Evolutionary conservation across 2,329 filamentous ascomycete genomes (phyloP).

Genomic region (Fusarium chlamydosporum): DNA sequence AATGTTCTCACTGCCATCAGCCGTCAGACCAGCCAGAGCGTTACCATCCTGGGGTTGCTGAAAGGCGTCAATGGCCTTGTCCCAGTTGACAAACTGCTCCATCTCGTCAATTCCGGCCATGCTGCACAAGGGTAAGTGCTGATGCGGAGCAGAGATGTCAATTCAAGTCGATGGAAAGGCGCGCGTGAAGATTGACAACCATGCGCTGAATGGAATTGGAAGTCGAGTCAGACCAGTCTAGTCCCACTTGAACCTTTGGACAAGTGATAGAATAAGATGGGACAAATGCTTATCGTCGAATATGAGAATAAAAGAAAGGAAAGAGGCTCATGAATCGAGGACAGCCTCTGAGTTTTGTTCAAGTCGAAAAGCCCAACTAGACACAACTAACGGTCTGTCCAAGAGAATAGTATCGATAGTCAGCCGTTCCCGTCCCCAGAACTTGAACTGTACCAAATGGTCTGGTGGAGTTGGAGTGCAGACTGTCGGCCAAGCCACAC

Average conservation of each 20-base stretch:
- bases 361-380: slow-evolving; percentile 30
- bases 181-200: slow-evolving; percentile 38
- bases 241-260: slow-evolving; percentile 30
- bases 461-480: slow-evolving; percentile 35
- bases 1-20: slow-evolving; percentile 58
- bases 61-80: slow-evolving; percentile 61
- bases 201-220: slow-evolving; percentile 21
- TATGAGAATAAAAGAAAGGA: slow-evolving; percentile 28
- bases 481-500: slow-evolving; percentile 41
- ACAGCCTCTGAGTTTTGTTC: slow-evolving; percentile 49
- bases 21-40: slow-evolving; percentile 55
- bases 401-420: slow-evolving; percentile 33
- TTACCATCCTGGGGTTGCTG: slow-evolving; percentile 53
- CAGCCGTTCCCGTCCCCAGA: slow-evolving; percentile 35
- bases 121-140: slow-evolving; percentile 34
- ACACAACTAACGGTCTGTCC: slow-evolving; percentile 28
- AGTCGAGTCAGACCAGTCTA: slow-evolving; percentile 14
- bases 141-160: slow-evolving; percentile 36
- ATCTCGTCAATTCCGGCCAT: slow-evolving; percentile 64
- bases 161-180: slow-evolving; percentile 46
- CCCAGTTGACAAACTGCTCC: slow-evolving; percentile 76
- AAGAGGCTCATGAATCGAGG: slow-evolving; percentile 29
- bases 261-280: slow-evolving; percentile 23
- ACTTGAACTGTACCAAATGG: slow-evolving; percentile 19
- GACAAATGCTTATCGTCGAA: slow-evolving; percentile 15